Evolutionary conservation across 345 rosid species (phyloP), one percentile per base, ranked within the genome.

Genomic region (Populus pruinosa): DNA sequence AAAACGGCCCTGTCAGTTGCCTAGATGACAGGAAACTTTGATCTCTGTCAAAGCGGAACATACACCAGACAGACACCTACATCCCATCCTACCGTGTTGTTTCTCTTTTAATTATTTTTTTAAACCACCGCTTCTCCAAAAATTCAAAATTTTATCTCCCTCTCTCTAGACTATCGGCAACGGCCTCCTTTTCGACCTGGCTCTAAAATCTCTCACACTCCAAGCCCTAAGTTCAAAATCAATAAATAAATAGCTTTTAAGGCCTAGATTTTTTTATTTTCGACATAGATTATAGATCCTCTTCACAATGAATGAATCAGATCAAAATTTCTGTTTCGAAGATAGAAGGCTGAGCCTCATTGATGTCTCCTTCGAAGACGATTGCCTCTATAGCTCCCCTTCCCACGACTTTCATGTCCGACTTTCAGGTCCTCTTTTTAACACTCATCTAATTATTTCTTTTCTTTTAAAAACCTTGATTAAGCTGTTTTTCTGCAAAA

Each of bases 321-420:
- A 80, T 71, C 83, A 83, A 69, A 80, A 63, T 75, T 69, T 69
- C 71, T 85, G 72, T 73, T 80, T 87, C 38, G 79, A 80, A 41
- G 80, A 85, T 69, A 82, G 72, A 74, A 85, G 87, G 74, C 86
- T 91, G 43, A 89, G 91, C 79, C 91, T 95, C 75, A 89, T 96
- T 68, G 98, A 96, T 74, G 86, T 95, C 77, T 86, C 94, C 69
- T 87, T 83, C 47, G 99, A 93, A 82, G 96, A 93, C 74, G 99
- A 96, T 79, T 88, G 85, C 82, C 96, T 96, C 80, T 86, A 92
- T 83, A 23, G 76, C 81, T 76, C 91, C 4, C 82, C 93, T 43
- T 66, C 85, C 23, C 77, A 16, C 31, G 82, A 82, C 76, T 79
- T 70, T 59, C 78, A 56, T 74, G 75, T 17, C 70, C 75, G 64